Conservation (phyloP, 768 basidiomycete species). For the Clavaria fumosa region DNA sequence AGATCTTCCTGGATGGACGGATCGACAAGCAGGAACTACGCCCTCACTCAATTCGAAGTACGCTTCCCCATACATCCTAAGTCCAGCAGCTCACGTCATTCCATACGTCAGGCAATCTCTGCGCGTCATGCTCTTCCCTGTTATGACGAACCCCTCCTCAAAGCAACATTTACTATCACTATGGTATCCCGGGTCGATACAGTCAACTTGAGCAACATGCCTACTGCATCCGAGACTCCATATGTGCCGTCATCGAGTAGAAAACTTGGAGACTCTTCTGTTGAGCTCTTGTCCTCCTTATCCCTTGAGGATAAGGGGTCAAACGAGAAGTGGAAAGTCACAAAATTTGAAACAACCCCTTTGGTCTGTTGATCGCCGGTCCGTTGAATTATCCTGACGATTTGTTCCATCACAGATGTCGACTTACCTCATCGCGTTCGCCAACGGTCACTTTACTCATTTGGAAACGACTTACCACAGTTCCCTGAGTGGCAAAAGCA, state of each 20-base stretch:
- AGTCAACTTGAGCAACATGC: conserved; percentile 79
- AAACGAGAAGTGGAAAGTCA: conserved; percentile 55
- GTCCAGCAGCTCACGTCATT: not conserved
- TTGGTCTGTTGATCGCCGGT: conserved; percentile 17
- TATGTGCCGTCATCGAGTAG: conserved; percentile 20
- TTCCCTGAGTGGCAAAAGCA: conserved; percentile 61
- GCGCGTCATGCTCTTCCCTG: conserved; percentile 75
- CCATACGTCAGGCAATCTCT: conserved; percentile 49
- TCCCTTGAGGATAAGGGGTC: conserved; percentile 16
- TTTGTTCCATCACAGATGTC: conserved; percentile 48
- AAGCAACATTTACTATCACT: conserved; percentile 66
- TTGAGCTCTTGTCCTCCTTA: conserved; percentile 28
- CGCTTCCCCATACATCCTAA: conserved; percentile 2
- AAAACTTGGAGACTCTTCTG: no score
- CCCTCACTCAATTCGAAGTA: conserved; percentile 85
- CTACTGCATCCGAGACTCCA: conserved; percentile 44
- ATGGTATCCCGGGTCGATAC: conserved; percentile 68
- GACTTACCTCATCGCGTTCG: conserved; percentile 77
- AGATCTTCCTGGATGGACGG: conserved; percentile 46
- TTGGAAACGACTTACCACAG: conserved; percentile 65
- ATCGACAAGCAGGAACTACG: conserved; percentile 49
- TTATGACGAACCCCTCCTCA: conserved; percentile 89
- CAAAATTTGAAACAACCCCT: conserved; percentile 69
- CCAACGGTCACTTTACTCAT: conserved; percentile 64
- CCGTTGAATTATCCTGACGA: not conserved